Conservation (phyloP, 2,329 filamentous ascomycete species). For the Ophiostoma perfectum region DNA sequence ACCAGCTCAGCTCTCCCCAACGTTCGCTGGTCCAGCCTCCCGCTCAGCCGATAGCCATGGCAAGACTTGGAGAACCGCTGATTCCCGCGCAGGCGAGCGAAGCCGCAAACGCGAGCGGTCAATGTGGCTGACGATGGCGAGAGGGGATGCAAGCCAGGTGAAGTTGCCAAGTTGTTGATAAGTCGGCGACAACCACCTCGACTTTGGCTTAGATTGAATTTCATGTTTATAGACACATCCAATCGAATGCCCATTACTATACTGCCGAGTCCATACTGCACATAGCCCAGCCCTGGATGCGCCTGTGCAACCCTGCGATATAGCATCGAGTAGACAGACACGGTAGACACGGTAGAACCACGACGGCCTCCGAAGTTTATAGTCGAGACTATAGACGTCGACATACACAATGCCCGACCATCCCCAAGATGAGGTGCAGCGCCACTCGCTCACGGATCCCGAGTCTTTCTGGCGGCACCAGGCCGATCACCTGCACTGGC, state of each 20-base stretch:
- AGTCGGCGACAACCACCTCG: background rate
- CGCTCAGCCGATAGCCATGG: conserved; percentile 19
- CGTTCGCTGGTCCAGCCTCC: conserved; percentile 7
- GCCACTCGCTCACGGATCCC: conserved; percentile 60
- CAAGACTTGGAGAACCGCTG: background rate
- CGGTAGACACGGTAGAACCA: too few relatives aligned
- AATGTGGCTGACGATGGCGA: background rate
- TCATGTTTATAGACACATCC: background rate
- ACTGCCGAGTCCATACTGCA: too few relatives aligned
- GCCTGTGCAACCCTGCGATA: too few relatives aligned
- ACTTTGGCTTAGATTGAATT: background rate
- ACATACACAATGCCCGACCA: conserved; percentile 29
- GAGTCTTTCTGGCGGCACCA: conserved; percentile 70
- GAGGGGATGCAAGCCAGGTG: background rate
- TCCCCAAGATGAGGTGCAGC: conserved; percentile 47
- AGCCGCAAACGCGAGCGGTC: background rate
- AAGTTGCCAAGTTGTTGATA: background rate
- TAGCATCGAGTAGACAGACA: too few relatives aligned
- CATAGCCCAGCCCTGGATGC: too few relatives aligned
- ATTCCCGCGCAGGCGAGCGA: background rate
- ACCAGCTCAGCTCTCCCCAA: background rate
- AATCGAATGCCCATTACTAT: too few relatives aligned
- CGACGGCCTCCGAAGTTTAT: background rate
- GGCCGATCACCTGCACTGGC: conserved; percentile 73
- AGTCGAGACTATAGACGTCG: background rate